A percentile compares a stretch with the other conserved stretches of the same genome.
Conservation (phyloP, 2,329 filamentous ascomycete species). For the Plectosphaerella sp. region DNA sequence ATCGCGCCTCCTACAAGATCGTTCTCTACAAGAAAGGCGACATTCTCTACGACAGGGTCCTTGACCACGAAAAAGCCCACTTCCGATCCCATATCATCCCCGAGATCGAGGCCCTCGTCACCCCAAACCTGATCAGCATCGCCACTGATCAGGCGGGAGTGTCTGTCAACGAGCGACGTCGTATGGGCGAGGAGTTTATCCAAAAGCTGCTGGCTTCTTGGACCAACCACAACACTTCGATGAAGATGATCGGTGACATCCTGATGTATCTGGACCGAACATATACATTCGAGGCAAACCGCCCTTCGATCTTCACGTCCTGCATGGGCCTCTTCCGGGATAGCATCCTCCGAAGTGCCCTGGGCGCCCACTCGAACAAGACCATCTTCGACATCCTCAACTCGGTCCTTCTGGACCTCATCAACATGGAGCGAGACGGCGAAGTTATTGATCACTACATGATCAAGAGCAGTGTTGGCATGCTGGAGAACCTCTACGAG, state of each 20-base stretch:
- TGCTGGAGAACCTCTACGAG: constrained; percentile 88
- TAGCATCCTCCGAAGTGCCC: constrained; percentile 65
- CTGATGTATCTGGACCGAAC: constrained; percentile 96
- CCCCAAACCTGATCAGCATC: constrained; percentile 52
- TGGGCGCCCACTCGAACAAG: constrained; percentile 39
- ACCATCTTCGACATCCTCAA: constrained; percentile 72
- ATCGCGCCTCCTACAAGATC: constrained; percentile 90
- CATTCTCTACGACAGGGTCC: constrained; percentile 75
- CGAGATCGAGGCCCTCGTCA: constrained; percentile 66
- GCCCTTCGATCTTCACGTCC: constrained; percentile 75
- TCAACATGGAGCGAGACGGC: constrained; percentile 86
- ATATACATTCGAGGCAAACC: constrained; percentile 64
- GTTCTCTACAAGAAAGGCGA: constrained; percentile 85
- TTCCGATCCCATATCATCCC: constrained; percentile 69
- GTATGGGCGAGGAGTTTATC: constrained; percentile 79
- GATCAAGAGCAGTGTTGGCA: constrained; percentile 77
- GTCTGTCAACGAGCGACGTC: constrained; percentile 73
- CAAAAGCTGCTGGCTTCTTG: constrained; percentile 72
- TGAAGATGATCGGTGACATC: constrained; percentile 96
- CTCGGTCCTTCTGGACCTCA: constrained; percentile 80
- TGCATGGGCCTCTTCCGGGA: constrained; percentile 88
- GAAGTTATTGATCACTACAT: constrained; percentile 82
- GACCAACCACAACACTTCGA: constrained; percentile 85
- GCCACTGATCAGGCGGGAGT: constrained; percentile 56
- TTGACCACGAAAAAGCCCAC: constrained; percentile 77